Evolutionary conservation across 345 rosid species (phyloP).

Genomic region (Acer campestre): DNA sequence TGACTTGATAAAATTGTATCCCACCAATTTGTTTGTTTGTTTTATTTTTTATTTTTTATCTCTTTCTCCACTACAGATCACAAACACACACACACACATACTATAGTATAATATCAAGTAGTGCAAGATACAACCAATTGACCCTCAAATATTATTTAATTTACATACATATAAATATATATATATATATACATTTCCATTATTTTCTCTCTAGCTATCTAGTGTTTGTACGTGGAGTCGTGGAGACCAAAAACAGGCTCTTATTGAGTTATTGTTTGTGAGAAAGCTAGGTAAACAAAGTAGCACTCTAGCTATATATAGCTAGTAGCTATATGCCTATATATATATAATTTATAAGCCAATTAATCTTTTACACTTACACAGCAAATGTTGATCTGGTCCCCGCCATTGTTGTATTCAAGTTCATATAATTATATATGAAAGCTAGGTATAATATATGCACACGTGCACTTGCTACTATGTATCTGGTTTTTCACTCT

Average conservation of each 20-base stretch:
- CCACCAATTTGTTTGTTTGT: no score
- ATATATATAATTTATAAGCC: background rate
- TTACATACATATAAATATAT: no score
- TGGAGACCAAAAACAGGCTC: background rate
- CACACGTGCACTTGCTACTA: constrained; percentile 35
- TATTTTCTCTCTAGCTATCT: constrained; percentile 9
- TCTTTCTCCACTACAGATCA: background rate
- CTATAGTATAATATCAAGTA: background rate
- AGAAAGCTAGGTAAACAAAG: constrained; percentile 21
- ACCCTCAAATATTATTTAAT: constrained; percentile 1
- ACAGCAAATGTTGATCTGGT: constrained; percentile 28
- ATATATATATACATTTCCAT: background rate
- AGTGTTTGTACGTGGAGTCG: background rate
- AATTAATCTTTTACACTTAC: background rate
- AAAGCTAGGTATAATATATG: background rate
- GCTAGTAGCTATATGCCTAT: no score
- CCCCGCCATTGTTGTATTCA: constrained; percentile 18
- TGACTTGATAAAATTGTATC: constrained; percentile 16
- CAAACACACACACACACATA: background rate
- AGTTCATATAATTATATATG: background rate
- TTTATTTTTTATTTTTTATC: no score
- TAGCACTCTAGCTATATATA: background rate
- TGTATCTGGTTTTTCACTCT: background rate
- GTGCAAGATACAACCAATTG: constrained; percentile 15
- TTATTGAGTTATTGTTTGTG: constrained; percentile 16